Percentiles rank a stretch among this genome's conserved stretches.
Evolutionary conservation across 495 filamentous ascomycete species (phyloP).

Genomic region (Rusavskia elegans): DNA sequence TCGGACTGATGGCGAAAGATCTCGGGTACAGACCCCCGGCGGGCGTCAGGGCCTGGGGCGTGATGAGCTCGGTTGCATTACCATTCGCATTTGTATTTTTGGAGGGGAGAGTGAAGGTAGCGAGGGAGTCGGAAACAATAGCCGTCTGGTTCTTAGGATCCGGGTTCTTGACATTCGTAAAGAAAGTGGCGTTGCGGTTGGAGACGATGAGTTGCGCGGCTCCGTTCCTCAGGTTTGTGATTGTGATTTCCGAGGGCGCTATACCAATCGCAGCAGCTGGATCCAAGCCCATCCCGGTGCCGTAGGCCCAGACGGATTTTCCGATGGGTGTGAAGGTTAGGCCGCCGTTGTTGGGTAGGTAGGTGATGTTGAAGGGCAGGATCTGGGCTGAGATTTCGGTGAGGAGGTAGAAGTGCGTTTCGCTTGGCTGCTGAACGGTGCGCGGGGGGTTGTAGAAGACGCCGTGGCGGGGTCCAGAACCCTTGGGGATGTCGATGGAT

Average conservation of each 20-base stretch:
- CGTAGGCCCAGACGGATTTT: no score
- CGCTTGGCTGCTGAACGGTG: conserved; percentile 14
- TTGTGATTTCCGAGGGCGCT: conserved; percentile 22
- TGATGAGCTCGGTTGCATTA: conserved; percentile 25
- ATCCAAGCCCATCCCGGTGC: no score
- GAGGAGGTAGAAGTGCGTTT: conserved; percentile 43
- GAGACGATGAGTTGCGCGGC: conserved; percentile 22
- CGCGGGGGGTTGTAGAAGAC: conserved; percentile 31
- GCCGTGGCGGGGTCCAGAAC: conserved; percentile 53
- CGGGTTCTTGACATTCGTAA: not conserved
- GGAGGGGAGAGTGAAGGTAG: not conserved
- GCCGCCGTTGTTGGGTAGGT: conserved; percentile 25
- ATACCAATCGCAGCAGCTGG: conserved; percentile 8
- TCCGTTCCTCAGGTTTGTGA: not conserved
- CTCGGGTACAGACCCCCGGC: conserved; percentile 45
- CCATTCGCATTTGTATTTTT: not conserved
- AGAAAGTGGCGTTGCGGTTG: conserved; percentile 23
- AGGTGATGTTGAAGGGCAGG: conserved; percentile 40
- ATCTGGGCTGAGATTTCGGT: conserved; percentile 46
- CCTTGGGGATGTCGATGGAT: conserved; percentile 21
- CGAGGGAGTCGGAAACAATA: conserved; percentile 10
- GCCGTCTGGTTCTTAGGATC: conserved; percentile 13
- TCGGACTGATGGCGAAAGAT: conserved; percentile 48
- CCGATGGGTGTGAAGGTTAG: conserved; percentile 22
- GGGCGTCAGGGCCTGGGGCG: conserved; percentile 22